Evolutionary conservation across 352 stramenopile species (phyloP).

Genomic region (Stramenopiles sp.): DNA sequence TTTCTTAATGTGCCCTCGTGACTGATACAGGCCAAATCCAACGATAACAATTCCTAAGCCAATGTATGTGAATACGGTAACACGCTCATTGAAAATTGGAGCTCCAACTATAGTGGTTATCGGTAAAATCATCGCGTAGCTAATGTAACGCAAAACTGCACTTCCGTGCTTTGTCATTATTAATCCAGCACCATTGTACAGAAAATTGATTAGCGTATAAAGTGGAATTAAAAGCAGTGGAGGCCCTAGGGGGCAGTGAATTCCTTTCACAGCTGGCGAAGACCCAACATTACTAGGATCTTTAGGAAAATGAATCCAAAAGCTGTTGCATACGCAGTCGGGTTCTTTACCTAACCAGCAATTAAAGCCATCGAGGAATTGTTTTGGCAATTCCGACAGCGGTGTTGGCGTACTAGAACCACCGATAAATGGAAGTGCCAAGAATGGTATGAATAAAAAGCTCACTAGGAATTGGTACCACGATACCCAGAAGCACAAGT

Average conservation of each 20-base stretch:
- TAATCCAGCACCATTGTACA: slow-evolving; percentile 20
- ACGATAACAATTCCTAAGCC: too few species aligned
- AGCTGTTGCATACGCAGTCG: too few species aligned
- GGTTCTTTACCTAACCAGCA: slow-evolving; percentile 9
- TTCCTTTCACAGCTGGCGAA: too few species aligned
- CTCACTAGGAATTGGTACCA: slow-evolving; percentile 21
- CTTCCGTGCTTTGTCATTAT: slow-evolving; percentile 17
- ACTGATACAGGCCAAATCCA: too few species aligned
- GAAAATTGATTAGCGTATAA: slow-evolving; percentile 20
- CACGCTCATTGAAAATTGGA: too few species aligned
- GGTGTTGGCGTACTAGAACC: slow-evolving; percentile 9
- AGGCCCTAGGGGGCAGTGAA: not conserved
- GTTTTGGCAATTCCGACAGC: too few species aligned
- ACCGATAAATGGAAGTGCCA: slow-evolving; percentile 16
- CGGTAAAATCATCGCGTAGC: slow-evolving; percentile 40
- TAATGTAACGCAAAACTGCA: slow-evolving; percentile 33
- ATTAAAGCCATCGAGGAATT: not conserved
- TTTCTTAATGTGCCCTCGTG: too few species aligned
- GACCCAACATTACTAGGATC: too few species aligned
- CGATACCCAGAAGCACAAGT: slow-evolving; percentile 22
- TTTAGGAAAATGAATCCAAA: too few species aligned
- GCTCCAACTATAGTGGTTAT: too few species aligned
- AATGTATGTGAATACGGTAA: too few species aligned
- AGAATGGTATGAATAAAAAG: slow-evolving; percentile 14
- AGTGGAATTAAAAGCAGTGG: slow-evolving; percentile 9